Conservation (phyloP, 164 flowering plant species). For the Malania oleifera region DNA sequence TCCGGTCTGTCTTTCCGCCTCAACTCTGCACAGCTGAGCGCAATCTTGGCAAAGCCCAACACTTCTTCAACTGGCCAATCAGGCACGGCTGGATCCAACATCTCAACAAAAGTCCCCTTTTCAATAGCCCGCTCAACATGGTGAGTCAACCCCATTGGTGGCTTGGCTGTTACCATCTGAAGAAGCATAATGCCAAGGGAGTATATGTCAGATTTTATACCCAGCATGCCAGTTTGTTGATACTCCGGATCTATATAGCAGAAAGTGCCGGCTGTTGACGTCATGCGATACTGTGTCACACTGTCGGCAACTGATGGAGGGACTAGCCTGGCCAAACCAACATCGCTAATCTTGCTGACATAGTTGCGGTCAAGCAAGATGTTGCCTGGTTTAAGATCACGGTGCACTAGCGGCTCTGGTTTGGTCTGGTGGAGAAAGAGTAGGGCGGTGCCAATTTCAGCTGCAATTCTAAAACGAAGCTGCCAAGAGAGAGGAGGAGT, state of each 20-base stretch:
- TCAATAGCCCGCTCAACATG: slow-evolving; percentile 54
- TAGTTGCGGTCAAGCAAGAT: slow-evolving; percentile 61
- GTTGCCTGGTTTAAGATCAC: slow-evolving; percentile 68
- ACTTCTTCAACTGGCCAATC: slow-evolving; percentile 68
- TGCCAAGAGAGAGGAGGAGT: slow-evolving; percentile 54
- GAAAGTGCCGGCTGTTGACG: slow-evolving; percentile 71
- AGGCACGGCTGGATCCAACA: slow-evolving; percentile 43
- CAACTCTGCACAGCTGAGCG: slow-evolving; percentile 55
- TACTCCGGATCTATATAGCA: slow-evolving; percentile 78
- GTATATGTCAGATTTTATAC: slow-evolving; percentile 62
- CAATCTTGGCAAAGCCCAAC: slow-evolving; percentile 33
- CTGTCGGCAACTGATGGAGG: slow-evolving; percentile 56
- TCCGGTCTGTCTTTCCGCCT: slow-evolving; percentile 65
- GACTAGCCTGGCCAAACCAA: slow-evolving; percentile 62
- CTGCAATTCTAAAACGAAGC: slow-evolving; percentile 48
- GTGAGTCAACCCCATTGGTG: slow-evolving; percentile 66
- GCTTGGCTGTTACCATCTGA: slow-evolving; percentile 48
- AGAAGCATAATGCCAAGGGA: slow-evolving; percentile 60
- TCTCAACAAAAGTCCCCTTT: slow-evolving; percentile 31
- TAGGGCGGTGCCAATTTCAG: slow-evolving; percentile 57
- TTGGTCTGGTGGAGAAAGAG: slow-evolving; percentile 69
- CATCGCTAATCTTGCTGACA: slow-evolving; percentile 64
- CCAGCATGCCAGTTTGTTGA: slow-evolving; percentile 75
- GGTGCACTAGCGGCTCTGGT: slow-evolving; percentile 71
- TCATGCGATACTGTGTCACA: slow-evolving; percentile 67